phyloP scores from a whole-genome alignment of 2,329 filamentous ascomycete genomes.

The Colletotrichum musicola region DNA sequence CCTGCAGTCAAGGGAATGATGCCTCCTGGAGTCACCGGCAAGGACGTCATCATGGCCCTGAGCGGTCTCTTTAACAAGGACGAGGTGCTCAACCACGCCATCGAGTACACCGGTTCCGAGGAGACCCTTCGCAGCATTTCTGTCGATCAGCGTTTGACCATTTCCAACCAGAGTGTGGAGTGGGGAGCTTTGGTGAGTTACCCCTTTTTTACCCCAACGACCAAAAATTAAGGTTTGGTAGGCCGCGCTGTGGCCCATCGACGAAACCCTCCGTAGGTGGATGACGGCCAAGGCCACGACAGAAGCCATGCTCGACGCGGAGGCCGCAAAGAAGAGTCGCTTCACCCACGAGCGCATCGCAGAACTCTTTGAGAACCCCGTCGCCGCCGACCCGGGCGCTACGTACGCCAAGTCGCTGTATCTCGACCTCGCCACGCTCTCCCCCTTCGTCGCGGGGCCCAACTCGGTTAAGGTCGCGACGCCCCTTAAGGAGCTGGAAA shows the following conservation, averaged over 20 bases:
- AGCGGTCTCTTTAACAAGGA: conserved; percentile 88
- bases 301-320: conserved; percentile 70
- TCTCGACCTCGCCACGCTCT: conserved; percentile 84
- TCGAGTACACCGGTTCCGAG: conserved; percentile 88
- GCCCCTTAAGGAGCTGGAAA: conserved; percentile 79
- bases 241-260: conserved; percentile 81
- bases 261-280: conserved; percentile 79
- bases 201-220: not conserved
- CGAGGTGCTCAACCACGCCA: conserved; percentile 90
- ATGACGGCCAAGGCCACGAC: conserved; percentile 80
- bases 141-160: conserved; percentile 80
- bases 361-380: conserved; percentile 74
- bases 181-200: conserved; percentile 73
- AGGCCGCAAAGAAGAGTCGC: conserved; percentile 63
- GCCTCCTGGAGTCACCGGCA: conserved; percentile 86
- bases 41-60: conserved; percentile 93
- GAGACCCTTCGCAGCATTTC: conserved; percentile 80
- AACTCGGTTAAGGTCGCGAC: conserved; percentile 92
- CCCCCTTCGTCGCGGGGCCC: conserved; percentile 87
- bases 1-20: conserved; percentile 55
- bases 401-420: conserved; percentile 87
- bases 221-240: conserved; percentile 42
- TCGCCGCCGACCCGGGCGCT: conserved; percentile 81
- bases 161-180: conserved; percentile 85
- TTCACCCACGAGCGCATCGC: conserved; percentile 83